phyloP scores from a whole-genome alignment of 2,329 filamentous ascomycete species.

The Conoideocrella luteorostrata region DNA sequence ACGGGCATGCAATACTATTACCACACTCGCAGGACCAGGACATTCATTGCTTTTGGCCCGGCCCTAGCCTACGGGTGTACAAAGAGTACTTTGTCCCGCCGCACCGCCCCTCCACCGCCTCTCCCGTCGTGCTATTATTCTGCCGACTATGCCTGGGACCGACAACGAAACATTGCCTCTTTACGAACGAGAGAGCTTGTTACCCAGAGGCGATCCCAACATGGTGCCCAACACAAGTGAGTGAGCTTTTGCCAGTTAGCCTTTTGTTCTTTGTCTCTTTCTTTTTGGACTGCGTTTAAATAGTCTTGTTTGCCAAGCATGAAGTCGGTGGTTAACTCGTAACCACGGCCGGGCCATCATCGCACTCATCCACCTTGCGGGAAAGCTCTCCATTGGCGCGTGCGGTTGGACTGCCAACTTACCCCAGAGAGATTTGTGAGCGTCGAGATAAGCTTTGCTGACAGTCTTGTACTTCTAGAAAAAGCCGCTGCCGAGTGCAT shows the following conservation, averaged over 20 bases:
- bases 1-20: no score
- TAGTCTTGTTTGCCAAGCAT: no score
- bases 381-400: no score
- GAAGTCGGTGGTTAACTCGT: no score
- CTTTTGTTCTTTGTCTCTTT: background rate
- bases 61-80: background rate
- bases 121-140: constrained; percentile 12
- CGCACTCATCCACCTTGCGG: no score
- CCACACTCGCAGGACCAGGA: no score
- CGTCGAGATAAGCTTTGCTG: no score
- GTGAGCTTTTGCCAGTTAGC: no score
- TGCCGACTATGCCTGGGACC: constrained; percentile 23
- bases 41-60: no score
- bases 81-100: constrained; percentile 1
- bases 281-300: background rate
- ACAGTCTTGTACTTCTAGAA: constrained; percentile 17
- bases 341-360: no score
- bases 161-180: constrained; percentile 27
- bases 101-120: constrained; percentile 11
- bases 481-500: constrained; percentile 63
- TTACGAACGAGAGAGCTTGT: constrained; percentile 20
- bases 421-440: no score
- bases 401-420: no score
- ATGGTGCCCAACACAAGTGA: constrained; percentile 30
- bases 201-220: constrained; percentile 19